Base-by-base conservation (phyloP, 257 asterid species). In the Misopates orontium region DNA sequence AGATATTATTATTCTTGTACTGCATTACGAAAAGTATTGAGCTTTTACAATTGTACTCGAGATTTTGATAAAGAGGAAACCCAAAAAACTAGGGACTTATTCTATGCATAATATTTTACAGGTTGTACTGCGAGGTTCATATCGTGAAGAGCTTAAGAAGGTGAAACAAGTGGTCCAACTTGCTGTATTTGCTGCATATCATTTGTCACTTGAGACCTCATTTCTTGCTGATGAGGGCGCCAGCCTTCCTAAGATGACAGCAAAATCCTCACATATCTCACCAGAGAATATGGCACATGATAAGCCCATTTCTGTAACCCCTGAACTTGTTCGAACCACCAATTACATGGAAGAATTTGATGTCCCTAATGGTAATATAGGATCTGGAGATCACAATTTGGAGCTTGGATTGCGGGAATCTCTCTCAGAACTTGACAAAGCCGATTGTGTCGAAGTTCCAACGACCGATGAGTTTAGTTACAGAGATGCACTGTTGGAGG, bases 151-250 rank as follows among this genome's bases (percentile, higher is more conserved):
- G 72, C 96, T 90, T 53, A 94, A 87, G 82, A 90, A 85, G 85
- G 81, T 88, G 82, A 94, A 94, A 64, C 77, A 79, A 28, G 97
- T 85, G 64, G 78, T 87, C 64, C 88, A 79, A 44, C 90, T 85
- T 69, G 96, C 98, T 48, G 88, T 94, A 21, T 94, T 94, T 73
- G 99, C 96, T 40, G 99, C 99, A 50, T 84, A 94, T 74, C 98
- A 94, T 82, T 76, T 94, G 75, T 86, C 87, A 41, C 82, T 88
- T 40, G 95, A 94, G 77, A 88, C 96, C 58, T 94, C 98, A 1
- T 94, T 88, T 77, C 95, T 94, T 66, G 89, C 89, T 49, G 97
- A 94, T 45, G 99, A 94, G 85, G 99, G 99, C 41, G 96, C 99
- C 52, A 79, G 79, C 59, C 87, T 94, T 65, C 98, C 98, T 41